Conservation (phyloP, 1,284 basidiomycete species). For the Ceratobasidium sp. region DNA sequence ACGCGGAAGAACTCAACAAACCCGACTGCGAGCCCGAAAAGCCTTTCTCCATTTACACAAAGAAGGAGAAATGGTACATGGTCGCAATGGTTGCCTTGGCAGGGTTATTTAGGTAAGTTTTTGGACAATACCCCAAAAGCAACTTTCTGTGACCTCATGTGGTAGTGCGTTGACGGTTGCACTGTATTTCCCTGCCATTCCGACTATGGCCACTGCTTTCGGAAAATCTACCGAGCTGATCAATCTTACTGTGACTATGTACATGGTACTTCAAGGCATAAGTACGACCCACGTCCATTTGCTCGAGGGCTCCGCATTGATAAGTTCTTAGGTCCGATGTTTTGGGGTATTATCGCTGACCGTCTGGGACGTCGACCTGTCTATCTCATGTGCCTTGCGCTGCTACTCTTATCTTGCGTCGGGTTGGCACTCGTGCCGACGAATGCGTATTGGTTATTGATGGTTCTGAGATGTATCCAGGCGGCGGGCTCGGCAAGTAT, state of each 20-base stretch:
- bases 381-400: constrained; percentile 64
- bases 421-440: constrained; percentile 69
- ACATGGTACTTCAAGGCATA: constrained; percentile 80
- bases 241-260: constrained; percentile 80
- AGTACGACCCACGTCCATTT: constrained; percentile 57
- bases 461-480: constrained; percentile 69
- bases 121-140: neutral
- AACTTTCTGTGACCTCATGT: neutral
- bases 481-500: constrained; percentile 70
- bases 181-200: constrained; percentile 82
- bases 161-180: constrained; percentile 75
- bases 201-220: constrained; percentile 69
- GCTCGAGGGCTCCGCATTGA: neutral
- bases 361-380: constrained; percentile 65
- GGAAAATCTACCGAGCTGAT: constrained; percentile 74
- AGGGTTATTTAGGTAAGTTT: constrained; percentile 67
- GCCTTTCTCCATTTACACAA: constrained; percentile 59
- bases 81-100: constrained; percentile 67
- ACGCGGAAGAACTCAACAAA: neutral
- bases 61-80: constrained; percentile 72
- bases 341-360: constrained; percentile 72
- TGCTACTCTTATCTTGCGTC: constrained; percentile 65
- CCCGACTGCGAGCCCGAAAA: neutral
- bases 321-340: constrained; percentile 63
- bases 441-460: constrained; percentile 68